phyloP scores from a whole-genome alignment of 73 alveolate genomes.

The Tetrahymena elliotti region DNA sequence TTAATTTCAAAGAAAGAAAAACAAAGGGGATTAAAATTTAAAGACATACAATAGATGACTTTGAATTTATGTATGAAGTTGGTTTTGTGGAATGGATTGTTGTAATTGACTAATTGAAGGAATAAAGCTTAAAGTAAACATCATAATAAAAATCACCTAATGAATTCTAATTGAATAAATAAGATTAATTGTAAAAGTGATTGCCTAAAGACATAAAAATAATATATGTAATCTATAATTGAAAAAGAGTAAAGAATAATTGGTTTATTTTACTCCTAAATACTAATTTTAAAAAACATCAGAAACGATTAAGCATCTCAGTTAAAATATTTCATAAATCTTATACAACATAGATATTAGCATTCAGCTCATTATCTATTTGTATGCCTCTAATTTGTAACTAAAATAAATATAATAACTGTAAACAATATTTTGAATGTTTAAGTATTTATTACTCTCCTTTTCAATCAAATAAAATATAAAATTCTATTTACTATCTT shows the following conservation, averaged over 20 bases:
- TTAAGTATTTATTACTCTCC: not conserved
- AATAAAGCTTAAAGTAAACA: not conserved
- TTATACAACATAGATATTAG: not conserved
- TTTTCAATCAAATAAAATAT: no score
- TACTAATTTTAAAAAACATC: not conserved
- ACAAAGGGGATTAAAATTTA: not conserved
- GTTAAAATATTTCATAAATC: no score
- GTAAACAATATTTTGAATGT: not conserved
- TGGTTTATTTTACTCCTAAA: not conserved
- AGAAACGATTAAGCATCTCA: not conserved
- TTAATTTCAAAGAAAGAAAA: no score
- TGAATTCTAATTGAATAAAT: not conserved
- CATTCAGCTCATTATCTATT: not conserved
- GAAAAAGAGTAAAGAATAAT: no score
- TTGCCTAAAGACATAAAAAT: not conserved
- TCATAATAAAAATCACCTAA: not conserved
- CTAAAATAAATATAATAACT: no score
- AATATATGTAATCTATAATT: not conserved
- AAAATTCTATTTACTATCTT: not conserved
- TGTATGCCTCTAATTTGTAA: not conserved
- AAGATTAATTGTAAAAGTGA: not conserved
- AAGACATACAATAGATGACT: no score
- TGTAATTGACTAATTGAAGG: not conserved
- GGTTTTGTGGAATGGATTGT: no score
- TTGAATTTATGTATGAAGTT: no score